Evolutionary conservation across 805 yeast species (phyloP).

Genomic region (Teunomyces funiuensis): DNA sequence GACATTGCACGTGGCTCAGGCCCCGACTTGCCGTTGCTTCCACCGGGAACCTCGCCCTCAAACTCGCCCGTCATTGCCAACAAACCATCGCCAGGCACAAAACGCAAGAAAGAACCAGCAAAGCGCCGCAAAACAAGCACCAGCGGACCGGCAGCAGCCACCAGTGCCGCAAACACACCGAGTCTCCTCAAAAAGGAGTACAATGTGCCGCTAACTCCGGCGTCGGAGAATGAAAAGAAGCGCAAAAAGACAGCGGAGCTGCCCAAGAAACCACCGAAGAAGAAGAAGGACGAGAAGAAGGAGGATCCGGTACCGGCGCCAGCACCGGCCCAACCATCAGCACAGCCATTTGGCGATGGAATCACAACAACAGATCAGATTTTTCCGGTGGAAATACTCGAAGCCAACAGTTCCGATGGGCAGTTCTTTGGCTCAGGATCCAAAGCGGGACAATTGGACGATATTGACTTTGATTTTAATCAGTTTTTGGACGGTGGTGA

Average conservation of each 20-base stretch:
- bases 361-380: conserved; percentile 29
- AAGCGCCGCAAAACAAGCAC: conserved; percentile 36
- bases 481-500: conserved; percentile 41
- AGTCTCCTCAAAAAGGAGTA: conserved; percentile 36
- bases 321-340: no score
- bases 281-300: conserved; percentile 22
- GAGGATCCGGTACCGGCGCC: conserved; percentile 24
- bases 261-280: conserved; percentile 30
- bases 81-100: conserved; percentile 34
- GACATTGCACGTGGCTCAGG: conserved; percentile 48
- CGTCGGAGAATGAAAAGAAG: conserved; percentile 32
- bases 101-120: conserved; percentile 31
- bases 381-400: conserved; percentile 36
- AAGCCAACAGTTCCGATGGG: conserved; percentile 16
- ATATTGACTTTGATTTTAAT: conserved; percentile 45
- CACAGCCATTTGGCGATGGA: conserved; percentile 18
- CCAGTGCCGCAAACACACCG: conserved; percentile 18
- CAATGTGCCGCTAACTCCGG: conserved; percentile 41
- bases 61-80: conserved; percentile 33
- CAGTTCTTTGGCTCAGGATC: conserved; percentile 22
- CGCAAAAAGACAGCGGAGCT: conserved; percentile 35
- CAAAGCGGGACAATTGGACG: conserved; percentile 33
- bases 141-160: conserved; percentile 15
- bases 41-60: conserved; percentile 12
- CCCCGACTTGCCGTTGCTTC: conserved; percentile 6